Evolutionary conservation across 2,329 filamentous ascomycete genomes (phyloP).

Genomic region (Septoria petroselini): DNA sequence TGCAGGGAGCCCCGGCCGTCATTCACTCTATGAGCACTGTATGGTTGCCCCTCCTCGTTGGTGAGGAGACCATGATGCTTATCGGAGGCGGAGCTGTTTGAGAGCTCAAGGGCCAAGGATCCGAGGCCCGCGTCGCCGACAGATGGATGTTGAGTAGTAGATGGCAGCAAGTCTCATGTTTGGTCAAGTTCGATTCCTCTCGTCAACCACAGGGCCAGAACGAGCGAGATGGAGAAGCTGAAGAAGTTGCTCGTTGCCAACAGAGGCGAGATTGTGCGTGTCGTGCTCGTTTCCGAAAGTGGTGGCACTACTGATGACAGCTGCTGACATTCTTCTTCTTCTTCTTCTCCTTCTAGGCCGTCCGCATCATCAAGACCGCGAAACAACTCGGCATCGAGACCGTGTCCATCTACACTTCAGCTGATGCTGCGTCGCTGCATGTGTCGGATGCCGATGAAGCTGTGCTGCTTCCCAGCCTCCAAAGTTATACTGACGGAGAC

Average conservation of each 20-base stretch:
- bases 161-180: background rate
- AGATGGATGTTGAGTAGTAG: too few relatives aligned
- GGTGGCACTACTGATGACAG: background rate
- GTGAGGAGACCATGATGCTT: constrained; percentile 19
- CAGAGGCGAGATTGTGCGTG: constrained; percentile 52
- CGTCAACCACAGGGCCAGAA: background rate
- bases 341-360: constrained; percentile 30
- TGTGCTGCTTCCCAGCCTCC: constrained; percentile 48
- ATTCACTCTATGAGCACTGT: too few relatives aligned
- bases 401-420: constrained; percentile 57
- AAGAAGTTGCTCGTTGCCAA: constrained; percentile 58
- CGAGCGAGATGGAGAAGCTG: constrained; percentile 42
- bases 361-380: constrained; percentile 53
- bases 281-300: background rate
- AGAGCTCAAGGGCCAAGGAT: constrained; percentile 1
- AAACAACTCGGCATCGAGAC: constrained; percentile 51
- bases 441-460: constrained; percentile 55
- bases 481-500: constrained; percentile 50
- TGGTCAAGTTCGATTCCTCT: background rate
- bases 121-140: too few relatives aligned
- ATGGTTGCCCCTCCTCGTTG: constrained; percentile 10
- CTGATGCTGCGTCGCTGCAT: constrained; percentile 55
- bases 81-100: constrained; percentile 21
- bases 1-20: too few relatives aligned
- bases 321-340: constrained; percentile 9